These are phyloP conservation scores for Metarhizium album DNA, from an alignment of 2,329 filamentous ascomycete species.

Conservation along the genomic window DNA sequence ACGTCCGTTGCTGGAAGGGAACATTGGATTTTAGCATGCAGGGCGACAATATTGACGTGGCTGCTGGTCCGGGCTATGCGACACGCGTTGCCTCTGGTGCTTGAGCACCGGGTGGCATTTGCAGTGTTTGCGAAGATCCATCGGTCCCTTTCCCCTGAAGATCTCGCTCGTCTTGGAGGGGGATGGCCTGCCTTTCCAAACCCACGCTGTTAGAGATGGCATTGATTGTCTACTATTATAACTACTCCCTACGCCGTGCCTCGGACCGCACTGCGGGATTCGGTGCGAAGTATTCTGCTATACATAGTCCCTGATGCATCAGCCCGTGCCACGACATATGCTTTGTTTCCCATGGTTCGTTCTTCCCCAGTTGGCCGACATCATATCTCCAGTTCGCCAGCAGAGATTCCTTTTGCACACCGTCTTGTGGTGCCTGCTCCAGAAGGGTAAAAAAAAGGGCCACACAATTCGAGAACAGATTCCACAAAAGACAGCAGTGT, in stretches of 20 bases:
- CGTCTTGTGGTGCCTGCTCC: too few species aligned
- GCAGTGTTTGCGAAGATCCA: too few species aligned
- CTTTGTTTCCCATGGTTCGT: not conserved
- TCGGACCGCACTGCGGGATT: not conserved
- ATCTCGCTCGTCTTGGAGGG: not conserved
- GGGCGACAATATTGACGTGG: not conserved
- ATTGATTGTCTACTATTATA: not conserved
- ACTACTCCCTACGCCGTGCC: not conserved
- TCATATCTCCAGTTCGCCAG: too few species aligned
- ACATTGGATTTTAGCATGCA: not conserved
- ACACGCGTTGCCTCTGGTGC: too few species aligned
- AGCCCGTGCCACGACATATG: not conserved
- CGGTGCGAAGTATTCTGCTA: not conserved
- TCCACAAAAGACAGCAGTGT: too few species aligned
- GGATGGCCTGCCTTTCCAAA: too few species aligned
- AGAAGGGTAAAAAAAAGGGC: too few species aligned
- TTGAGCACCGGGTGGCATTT: too few species aligned
- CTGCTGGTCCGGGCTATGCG: not conserved
- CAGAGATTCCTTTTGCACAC: too few species aligned
- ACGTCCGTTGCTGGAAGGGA: not conserved
- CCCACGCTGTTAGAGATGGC: not conserved
- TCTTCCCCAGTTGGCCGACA: not conserved
- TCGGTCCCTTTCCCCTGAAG: not conserved
- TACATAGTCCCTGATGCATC: not conserved
- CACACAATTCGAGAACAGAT: too few species aligned